Conservation (phyloP, 2,329 filamentous ascomycete species). For the Botrytis galanthina region DNA sequence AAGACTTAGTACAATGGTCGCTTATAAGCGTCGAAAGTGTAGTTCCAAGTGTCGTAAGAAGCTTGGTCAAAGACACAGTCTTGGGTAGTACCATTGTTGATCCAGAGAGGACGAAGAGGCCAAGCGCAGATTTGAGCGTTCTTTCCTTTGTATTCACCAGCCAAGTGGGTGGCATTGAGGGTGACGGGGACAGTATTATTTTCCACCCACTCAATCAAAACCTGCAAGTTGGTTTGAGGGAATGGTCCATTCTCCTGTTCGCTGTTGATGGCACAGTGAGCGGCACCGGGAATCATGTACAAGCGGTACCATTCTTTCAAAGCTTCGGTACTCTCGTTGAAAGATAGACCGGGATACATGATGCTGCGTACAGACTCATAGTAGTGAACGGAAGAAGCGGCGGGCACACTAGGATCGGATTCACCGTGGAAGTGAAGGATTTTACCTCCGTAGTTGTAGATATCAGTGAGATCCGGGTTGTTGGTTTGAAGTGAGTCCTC, state of each 20-base stretch:
- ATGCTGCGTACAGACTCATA: slow-evolving; percentile 50
- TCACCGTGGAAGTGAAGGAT: slow-evolving; percentile 59
- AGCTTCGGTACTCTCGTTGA: slow-evolving; percentile 42
- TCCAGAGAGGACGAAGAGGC: slow-evolving; percentile 40
- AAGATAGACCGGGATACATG: slow-evolving; percentile 47
- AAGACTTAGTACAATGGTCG: no score
- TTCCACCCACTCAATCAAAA: slow-evolving; percentile 66
- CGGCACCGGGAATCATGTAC: slow-evolving; percentile 53
- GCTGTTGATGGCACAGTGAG: slow-evolving; percentile 48
- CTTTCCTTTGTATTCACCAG: slow-evolving; percentile 38
- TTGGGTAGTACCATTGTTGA: slow-evolving; percentile 29
- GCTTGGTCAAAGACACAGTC: slow-evolving; percentile 35
- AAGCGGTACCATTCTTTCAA: slow-evolving; percentile 55
- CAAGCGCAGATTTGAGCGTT: slow-evolving; percentile 43
- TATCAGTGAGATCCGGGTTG: slow-evolving; percentile 50
- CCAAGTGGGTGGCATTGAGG: slow-evolving; percentile 42
- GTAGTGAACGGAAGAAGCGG: slow-evolving; percentile 55
- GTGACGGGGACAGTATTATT: slow-evolving; percentile 48
- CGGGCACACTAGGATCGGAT: slow-evolving; percentile 51
- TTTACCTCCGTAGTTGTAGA: slow-evolving; percentile 52
- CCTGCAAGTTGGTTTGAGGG: slow-evolving; percentile 61
- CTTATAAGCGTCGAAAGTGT: slow-evolving; percentile 27
- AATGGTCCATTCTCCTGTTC: slow-evolving; percentile 40
- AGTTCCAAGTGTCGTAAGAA: slow-evolving; percentile 36
- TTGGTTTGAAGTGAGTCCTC: slow-evolving; percentile 53